phyloP scores from a whole-genome alignment of 345 rosid species.

The Atalantia buxifolia region DNA sequence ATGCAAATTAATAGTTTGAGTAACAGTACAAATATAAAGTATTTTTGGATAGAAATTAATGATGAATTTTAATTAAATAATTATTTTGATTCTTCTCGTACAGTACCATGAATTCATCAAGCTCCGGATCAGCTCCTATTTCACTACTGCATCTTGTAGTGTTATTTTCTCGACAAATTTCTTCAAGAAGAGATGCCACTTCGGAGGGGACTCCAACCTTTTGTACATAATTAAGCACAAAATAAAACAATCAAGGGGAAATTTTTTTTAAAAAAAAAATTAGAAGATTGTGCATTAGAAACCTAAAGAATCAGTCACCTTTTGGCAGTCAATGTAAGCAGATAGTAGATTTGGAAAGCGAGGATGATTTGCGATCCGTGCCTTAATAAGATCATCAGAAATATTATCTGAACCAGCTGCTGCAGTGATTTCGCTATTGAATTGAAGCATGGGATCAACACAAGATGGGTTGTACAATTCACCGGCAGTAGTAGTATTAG shows the following conservation, averaged over 20 bases:
- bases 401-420: slow-evolving; percentile 28
- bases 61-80: too few species aligned
- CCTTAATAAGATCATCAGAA: slow-evolving; percentile 44
- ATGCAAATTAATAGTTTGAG: too few species aligned
- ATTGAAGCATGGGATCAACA: slow-evolving; percentile 20
- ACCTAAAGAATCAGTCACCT: slow-evolving; percentile 29
- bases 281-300: background rate
- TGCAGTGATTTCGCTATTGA: slow-evolving; percentile 13
- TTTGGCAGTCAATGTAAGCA: slow-evolving; percentile 57
- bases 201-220: slow-evolving; percentile 67
- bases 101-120: slow-evolving; percentile 68
- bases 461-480: slow-evolving; percentile 13
- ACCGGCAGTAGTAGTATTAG: background rate
- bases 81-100: background rate
- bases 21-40: too few species aligned
- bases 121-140: slow-evolving; percentile 63
- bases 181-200: slow-evolving; percentile 46
- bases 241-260: background rate
- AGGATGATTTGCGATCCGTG: slow-evolving; percentile 65
- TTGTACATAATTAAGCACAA: background rate
- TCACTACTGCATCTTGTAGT: slow-evolving; percentile 20
- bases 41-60: too few species aligned
- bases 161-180: slow-evolving; percentile 35
- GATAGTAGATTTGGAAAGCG: slow-evolving; percentile 54
- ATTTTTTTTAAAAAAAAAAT: too few species aligned